A percentile compares a stretch with the other conserved stretches of the same genome.
Evolutionary conservation across 768 basidiomycete genomes (phyloP).

Genomic region (Russula brevipes): DNA sequence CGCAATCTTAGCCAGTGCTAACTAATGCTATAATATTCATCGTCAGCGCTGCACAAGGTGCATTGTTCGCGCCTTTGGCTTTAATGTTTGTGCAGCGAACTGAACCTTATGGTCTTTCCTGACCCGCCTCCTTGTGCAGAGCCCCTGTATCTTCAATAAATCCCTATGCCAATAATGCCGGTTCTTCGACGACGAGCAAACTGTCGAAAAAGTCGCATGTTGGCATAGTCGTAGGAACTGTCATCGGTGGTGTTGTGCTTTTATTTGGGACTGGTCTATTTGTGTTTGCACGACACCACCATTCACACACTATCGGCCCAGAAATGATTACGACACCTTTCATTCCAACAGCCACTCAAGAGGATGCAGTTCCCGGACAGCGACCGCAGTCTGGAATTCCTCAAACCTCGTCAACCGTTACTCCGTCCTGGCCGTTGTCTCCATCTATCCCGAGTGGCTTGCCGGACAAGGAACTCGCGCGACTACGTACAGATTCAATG

Average conservation of each 20-base stretch:
- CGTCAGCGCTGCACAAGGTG: constrained; percentile 27
- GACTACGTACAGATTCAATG: background rate
- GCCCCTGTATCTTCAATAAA: constrained; percentile 1
- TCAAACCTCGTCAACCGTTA: background rate
- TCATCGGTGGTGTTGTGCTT: constrained; percentile 12
- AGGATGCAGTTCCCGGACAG: no score
- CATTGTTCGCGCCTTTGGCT: constrained; percentile 27
- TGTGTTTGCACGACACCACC: background rate
- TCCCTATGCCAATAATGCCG: background rate
- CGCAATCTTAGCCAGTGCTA: no score
- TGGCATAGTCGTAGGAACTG: constrained; percentile 22
- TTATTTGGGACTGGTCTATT: background rate
- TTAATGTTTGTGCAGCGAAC: constrained; percentile 19
- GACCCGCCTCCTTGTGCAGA: background rate
- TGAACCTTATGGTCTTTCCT: background rate
- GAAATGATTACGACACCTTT: no score
- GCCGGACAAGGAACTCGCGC: constrained; percentile 11
- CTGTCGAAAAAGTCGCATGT: background rate
- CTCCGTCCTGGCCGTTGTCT: background rate
- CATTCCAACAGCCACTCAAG: no score
- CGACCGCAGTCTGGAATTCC: no score
- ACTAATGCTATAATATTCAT: background rate
- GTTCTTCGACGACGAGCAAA: no score
- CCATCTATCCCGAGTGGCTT: constrained; percentile 3
- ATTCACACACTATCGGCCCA: no score